phyloP scores from a whole-genome alignment of 2,329 filamentous ascomycete genomes.

The Davidsoniella eucalypti region DNA sequence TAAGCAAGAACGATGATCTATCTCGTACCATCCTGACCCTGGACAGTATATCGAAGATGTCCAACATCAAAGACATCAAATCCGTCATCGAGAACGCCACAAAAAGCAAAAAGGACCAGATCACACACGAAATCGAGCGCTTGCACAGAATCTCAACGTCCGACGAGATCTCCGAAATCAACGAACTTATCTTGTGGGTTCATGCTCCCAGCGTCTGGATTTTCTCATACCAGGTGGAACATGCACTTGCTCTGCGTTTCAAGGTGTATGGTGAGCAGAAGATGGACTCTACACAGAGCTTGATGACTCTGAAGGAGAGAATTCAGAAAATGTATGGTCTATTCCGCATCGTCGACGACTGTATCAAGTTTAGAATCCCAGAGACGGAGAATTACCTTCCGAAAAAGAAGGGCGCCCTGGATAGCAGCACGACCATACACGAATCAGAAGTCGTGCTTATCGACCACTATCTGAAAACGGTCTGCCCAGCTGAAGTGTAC shows the following conservation, averaged over 20 bases:
- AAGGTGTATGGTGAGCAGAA: background rate
- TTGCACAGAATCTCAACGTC: constrained; percentile 20
- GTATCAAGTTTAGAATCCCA: background rate
- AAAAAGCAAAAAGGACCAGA: constrained; percentile 19
- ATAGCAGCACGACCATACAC: background rate
- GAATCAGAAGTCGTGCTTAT: constrained; percentile 20
- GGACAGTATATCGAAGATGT: constrained; percentile 19
- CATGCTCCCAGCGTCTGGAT: constrained; percentile 17
- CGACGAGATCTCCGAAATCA: constrained; percentile 23
- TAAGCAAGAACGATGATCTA: background rate
- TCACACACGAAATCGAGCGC: constrained; percentile 19
- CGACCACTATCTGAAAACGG: constrained; percentile 19
- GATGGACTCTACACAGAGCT: background rate
- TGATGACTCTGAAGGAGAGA: constrained; percentile 1
- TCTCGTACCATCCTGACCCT: constrained; percentile 15
- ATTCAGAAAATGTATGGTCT: background rate
- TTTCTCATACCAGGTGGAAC: constrained; percentile 17
- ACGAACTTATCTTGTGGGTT: constrained; percentile 24
- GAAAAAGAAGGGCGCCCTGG: background rate
- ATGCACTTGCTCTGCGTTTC: constrained; percentile 2
- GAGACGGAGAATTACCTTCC: background rate
- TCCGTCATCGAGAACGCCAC: constrained; percentile 19
- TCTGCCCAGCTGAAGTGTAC: constrained; percentile 21
- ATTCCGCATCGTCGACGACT: background rate
- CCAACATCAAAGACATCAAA: constrained; percentile 21